Conservation (phyloP, 1,284 basidiomycete genomes). For the Ustilago esculenta region DNA sequence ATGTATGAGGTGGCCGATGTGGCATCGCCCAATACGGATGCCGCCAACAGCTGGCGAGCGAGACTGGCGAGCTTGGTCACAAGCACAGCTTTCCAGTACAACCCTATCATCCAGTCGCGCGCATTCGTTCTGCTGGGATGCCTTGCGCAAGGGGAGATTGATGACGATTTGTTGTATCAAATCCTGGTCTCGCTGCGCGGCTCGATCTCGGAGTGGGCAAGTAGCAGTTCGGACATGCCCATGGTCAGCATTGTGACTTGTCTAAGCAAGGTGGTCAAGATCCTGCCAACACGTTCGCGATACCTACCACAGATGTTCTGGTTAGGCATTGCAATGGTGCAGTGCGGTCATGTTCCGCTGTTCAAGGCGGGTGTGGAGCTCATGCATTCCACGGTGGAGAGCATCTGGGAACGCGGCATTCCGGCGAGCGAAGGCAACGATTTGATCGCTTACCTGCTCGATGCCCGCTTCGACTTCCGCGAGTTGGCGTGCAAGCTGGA, state of each 20-base stretch:
- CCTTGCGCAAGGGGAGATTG: constrained; percentile 75
- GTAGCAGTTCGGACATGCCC: constrained; percentile 55
- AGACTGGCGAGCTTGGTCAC: constrained; percentile 93
- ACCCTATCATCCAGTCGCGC: constrained; percentile 86
- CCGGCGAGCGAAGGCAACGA: constrained; percentile 46
- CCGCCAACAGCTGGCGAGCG: constrained; percentile 89
- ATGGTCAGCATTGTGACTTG: constrained; percentile 64
- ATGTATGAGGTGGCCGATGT: constrained; percentile 60
- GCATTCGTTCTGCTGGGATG: constrained; percentile 86
- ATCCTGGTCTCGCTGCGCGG: constrained; percentile 77
- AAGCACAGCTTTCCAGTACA: constrained; percentile 89
- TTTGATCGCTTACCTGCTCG: constrained; percentile 51
- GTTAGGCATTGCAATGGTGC: constrained; percentile 60
- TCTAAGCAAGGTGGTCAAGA: constrained; percentile 61
- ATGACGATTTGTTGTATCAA: constrained; percentile 87
- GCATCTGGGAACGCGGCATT: constrained; percentile 50
- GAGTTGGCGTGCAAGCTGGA: constrained; percentile 58
- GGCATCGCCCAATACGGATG: constrained; percentile 70
- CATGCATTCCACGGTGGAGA: constrained; percentile 52
- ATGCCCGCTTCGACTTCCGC: constrained; percentile 58
- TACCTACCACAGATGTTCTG: constrained; percentile 65
- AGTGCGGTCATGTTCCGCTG: constrained; percentile 58
- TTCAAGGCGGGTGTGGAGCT: constrained; percentile 62
- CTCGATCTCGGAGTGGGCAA: constrained; percentile 61
- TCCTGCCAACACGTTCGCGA: constrained; percentile 53